Evolutionary conservation across 1,284 basidiomycete genomes (phyloP).

Genomic region (Trichosporon faecale): DNA sequence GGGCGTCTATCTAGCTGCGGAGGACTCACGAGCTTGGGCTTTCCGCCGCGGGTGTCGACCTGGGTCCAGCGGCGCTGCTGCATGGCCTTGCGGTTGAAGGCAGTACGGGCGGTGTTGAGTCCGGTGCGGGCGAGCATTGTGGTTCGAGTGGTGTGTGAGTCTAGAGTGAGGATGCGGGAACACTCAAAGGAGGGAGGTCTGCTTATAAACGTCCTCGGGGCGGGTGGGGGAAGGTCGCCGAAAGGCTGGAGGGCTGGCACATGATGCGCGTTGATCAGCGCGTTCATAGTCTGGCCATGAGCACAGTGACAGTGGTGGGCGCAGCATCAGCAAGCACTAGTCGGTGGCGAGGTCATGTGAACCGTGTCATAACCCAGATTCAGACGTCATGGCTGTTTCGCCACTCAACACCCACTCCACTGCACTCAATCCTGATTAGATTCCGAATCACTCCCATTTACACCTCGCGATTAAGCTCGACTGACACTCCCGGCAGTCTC

Average conservation of each 20-base stretch:
- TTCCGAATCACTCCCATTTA: neutral
- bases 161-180: neutral
- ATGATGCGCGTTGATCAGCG: neutral
- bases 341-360: neutral
- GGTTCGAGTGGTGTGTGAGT: neutral
- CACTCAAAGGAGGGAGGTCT: neutral
- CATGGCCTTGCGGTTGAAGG: slow-evolving; percentile 16
- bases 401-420: slow-evolving; percentile 5
- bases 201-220: neutral
- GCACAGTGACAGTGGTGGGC: neutral
- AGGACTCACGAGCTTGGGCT: slow-evolving; percentile 45
- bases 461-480: neutral
- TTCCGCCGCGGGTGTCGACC: slow-evolving; percentile 37
- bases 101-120: slow-evolving; percentile 11
- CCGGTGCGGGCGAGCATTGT: slow-evolving; percentile 16
- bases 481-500: neutral
- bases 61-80: slow-evolving; percentile 36
- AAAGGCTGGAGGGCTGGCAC: neutral
- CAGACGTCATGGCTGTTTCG: neutral
- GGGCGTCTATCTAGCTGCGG: neutral
- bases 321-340: neutral
- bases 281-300: too few species aligned
- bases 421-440: neutral
- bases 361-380: neutral
- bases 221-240: neutral